phyloP scores from a whole-genome alignment of 169 alveolate species.

The Plasmodium yoelii region DNA sequence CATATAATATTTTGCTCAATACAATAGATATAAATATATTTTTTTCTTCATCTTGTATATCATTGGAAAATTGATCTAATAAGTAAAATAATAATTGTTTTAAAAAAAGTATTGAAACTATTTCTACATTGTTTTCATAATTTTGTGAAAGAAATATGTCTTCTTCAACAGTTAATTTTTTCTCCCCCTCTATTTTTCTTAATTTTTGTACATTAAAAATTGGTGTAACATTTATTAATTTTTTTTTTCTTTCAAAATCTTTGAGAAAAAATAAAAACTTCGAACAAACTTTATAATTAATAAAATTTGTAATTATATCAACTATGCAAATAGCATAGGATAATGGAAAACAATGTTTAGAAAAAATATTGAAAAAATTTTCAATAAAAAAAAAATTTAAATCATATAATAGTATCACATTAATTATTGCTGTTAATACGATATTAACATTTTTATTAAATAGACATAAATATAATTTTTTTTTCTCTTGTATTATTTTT shows the following conservation, averaged over 20 bases:
- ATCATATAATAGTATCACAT: slow-evolving; percentile 10
- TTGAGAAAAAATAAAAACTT: background rate
- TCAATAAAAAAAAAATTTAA: slow-evolving; percentile 55
- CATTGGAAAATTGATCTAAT: slow-evolving; percentile 15
- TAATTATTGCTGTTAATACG: slow-evolving; percentile 20
- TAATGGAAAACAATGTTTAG: slow-evolving; percentile 30
- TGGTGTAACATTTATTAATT: background rate
- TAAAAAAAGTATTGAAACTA: slow-evolving; percentile 19
- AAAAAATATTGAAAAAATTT: slow-evolving; percentile 18
- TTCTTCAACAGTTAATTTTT: background rate
- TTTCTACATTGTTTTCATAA: slow-evolving; percentile 14
- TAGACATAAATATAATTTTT: slow-evolving; percentile 20
- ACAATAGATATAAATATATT: slow-evolving; percentile 28
- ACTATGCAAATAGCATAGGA: slow-evolving; percentile 16
- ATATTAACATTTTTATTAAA: slow-evolving; percentile 25
- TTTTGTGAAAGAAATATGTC: background rate
- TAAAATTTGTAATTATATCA: slow-evolving; percentile 14
- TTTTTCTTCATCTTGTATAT: slow-evolving; percentile 8
- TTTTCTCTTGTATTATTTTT: slow-evolving; percentile 23
- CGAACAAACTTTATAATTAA: background rate
- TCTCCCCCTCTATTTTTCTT: slow-evolving; percentile 7
- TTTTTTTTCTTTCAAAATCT: slow-evolving; percentile 2
- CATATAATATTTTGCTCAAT: slow-evolving; percentile 41
- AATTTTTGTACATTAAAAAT: slow-evolving; percentile 2
- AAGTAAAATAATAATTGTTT: slow-evolving; percentile 25